A percentile compares a stretch with the other conserved stretches of the same genome.
Conservation (phyloP, 2,329 filamentous ascomycete species). For the Trematosphaeria pertusa region DNA sequence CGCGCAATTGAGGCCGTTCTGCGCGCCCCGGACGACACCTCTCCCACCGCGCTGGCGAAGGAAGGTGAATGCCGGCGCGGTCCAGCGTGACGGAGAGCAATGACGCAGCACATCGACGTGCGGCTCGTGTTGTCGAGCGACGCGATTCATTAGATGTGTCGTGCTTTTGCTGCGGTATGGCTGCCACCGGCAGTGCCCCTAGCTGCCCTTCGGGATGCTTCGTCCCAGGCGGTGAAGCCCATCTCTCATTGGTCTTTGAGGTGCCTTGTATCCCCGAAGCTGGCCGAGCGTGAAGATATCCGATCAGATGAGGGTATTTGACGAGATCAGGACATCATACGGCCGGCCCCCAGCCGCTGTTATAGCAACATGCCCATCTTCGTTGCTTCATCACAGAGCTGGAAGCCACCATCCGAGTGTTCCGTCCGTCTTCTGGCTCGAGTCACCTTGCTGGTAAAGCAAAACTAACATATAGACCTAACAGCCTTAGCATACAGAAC, state of each 20-base stretch:
- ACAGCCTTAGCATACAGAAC: too few relatives aligned
- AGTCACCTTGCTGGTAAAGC: too few relatives aligned
- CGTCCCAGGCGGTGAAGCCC: constrained; percentile 37
- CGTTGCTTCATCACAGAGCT: too few relatives aligned
- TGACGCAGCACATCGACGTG: constrained; percentile 28
- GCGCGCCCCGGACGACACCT: constrained; percentile 15
- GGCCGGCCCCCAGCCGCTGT: too few relatives aligned
- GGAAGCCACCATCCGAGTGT: too few relatives aligned
- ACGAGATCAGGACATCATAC: neutral
- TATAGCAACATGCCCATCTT: too few relatives aligned
- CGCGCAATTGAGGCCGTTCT: constrained; percentile 10
- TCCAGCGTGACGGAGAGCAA: constrained; percentile 23
- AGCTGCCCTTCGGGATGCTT: constrained; percentile 21
- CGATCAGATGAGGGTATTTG: constrained; percentile 5
- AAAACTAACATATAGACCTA: too few relatives aligned
- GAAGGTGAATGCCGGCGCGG: constrained; percentile 21
- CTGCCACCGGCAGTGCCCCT: constrained; percentile 25
- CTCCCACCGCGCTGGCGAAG: neutral
- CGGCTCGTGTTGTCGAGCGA: constrained; percentile 23
- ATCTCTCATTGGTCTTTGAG: constrained; percentile 29
- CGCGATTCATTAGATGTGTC: constrained; percentile 30
- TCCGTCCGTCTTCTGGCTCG: too few relatives aligned
- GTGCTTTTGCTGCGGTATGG: constrained; percentile 29
- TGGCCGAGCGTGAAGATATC: constrained; percentile 14
- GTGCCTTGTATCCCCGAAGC: constrained; percentile 18